Conservation (phyloP, 1,139 yeast genomes). For the Saccharomyces hybrid region DNA sequence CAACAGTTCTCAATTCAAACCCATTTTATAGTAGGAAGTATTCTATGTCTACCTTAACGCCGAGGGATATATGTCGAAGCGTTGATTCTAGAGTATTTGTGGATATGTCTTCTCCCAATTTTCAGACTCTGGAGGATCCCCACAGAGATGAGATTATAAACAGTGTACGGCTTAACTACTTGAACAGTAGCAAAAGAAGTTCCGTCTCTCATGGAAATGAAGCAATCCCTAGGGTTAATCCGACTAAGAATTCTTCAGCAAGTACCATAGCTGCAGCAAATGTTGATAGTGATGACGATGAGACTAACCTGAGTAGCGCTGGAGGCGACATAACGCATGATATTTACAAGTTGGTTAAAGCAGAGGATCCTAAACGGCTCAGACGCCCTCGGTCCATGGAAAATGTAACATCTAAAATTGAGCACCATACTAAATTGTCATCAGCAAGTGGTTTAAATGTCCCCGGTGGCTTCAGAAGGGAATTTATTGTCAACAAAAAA, state of each 20-base stretch:
- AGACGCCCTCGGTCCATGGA: conserved; percentile 30
- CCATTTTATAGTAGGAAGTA: conserved; percentile 7
- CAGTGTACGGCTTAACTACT: conserved; percentile 22
- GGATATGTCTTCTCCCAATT: conserved; percentile 31
- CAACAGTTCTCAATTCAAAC: background rate
- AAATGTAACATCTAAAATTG: conserved; percentile 20
- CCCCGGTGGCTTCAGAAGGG: conserved; percentile 77
- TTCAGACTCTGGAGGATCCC: conserved; percentile 19
- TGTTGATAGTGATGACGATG: conserved; percentile 4
- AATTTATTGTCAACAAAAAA: conserved; percentile 42
- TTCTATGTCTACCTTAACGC: conserved; percentile 3
- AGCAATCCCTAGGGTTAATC: background rate
- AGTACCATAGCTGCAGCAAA: background rate
- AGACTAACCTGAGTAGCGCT: conserved; percentile 29
- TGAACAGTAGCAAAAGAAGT: conserved; percentile 11
- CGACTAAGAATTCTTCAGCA: conserved; percentile 2
- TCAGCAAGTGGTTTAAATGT: conserved; percentile 62
- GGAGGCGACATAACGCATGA: conserved; percentile 73
- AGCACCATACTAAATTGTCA: conserved; percentile 44
- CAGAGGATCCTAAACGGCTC: background rate
- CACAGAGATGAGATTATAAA: conserved; percentile 26
- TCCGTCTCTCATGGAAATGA: background rate
- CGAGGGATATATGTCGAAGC: conserved; percentile 2
- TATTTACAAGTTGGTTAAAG: conserved; percentile 36
- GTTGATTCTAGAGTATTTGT: conserved; percentile 22